A percentile compares a stretch with the other conserved stretches of the same genome.
Evolutionary conservation across 2,329 filamentous ascomycete genomes (phyloP).

Genomic region (Verticillium klebahnii): DNA sequence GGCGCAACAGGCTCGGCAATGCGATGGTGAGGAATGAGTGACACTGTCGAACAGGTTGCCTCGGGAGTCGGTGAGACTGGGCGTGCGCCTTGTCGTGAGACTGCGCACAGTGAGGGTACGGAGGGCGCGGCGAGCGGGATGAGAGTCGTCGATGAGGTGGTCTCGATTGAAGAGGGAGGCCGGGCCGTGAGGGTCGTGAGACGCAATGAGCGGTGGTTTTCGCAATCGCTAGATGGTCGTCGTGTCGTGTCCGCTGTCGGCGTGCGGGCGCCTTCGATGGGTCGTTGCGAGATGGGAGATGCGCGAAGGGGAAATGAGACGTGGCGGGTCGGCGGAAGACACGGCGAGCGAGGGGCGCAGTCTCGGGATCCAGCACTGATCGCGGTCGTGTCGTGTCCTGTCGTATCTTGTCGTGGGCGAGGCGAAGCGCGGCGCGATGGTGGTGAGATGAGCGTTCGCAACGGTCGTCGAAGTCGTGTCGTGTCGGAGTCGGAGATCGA

Average conservation of each 20-base stretch:
- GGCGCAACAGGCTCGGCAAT: not conserved
- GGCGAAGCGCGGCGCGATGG: not conserved
- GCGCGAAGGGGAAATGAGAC: not conserved
- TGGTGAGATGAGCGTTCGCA: not conserved
- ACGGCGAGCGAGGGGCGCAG: not conserved
- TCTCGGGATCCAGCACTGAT: not conserved
- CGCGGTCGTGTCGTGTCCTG: not conserved
- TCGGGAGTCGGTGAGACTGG: not conserved
- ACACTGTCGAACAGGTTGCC: not conserved
- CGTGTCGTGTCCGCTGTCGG: not conserved
- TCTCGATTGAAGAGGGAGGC: not conserved
- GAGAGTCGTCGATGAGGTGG: not conserved
- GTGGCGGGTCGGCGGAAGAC: not conserved
- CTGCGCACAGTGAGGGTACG: not conserved
- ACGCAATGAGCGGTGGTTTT: not conserved
- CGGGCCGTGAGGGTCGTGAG: not conserved
- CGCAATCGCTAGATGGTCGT: not conserved
- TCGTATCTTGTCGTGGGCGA: not conserved
- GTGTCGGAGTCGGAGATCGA: not conserved
- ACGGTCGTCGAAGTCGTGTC: not conserved
- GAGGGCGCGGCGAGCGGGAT: not conserved
- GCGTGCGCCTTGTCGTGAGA: not conserved
- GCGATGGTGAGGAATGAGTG: not conserved
- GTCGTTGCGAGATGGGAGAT: not conserved
- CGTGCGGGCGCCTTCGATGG: not conserved